Evolutionary conservation across 176 grass and related monocot species (phyloP).

Genomic region (Triticum aestivum): IWGSC_CS_RefSeq_v2.1 NC_057814.1:167941725-167942224

Average conservation of each 20-base stretch:
- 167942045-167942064: neutral
- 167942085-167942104: neutral
- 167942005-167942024: neutral
- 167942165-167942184: neutral
- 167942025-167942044: neutral
- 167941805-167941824: neutral
- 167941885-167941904: neutral
- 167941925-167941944: neutral
- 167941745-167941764: slow-evolving; percentile 15
- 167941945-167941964: too few species aligned
- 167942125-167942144: neutral
- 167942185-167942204: neutral
- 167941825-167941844: neutral
- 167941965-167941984: too few species aligned
- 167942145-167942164: neutral
- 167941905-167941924: neutral
- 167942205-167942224: neutral
- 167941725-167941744: neutral
- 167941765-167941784: slow-evolving; percentile 46
- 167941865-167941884: neutral
- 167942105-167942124: neutral
- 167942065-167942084: neutral
- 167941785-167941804: neutral
- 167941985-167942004: neutral
- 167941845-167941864: neutral